These are phyloP conservation scores for Westerdykella ornata DNA, from an alignment of 2,329 filamentous ascomycete species.

Conservation along the genomic window DNA sequence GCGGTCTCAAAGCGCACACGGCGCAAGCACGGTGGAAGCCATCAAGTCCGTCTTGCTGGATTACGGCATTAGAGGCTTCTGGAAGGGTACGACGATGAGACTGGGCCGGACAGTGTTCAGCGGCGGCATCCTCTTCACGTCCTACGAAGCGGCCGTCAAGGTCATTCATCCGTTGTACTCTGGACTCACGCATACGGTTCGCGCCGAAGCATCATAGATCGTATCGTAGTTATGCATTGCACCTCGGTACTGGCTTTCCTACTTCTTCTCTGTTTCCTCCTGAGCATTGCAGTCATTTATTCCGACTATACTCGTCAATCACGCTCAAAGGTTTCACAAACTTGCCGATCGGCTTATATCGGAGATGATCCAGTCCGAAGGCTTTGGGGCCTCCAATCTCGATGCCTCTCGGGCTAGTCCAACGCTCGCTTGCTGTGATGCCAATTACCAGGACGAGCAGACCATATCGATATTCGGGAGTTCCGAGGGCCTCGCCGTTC, in stretches of 20 bases:
- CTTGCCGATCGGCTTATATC: slow-evolving; percentile 47
- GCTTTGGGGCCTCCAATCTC: slow-evolving; percentile 47
- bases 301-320: slow-evolving; percentile 43
- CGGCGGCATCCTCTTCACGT: slow-evolving; percentile 60
- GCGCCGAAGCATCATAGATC: slow-evolving; percentile 15
- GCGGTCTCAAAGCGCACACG: slow-evolving; percentile 53
- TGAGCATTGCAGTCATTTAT: slow-evolving; percentile 4
- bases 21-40: slow-evolving; percentile 53
- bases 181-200: slow-evolving; percentile 11
- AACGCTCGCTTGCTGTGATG: slow-evolving; percentile 50
- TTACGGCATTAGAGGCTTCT: slow-evolving; percentile 55
- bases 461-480: slow-evolving; percentile 52
- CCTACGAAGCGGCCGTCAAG: slow-evolving; percentile 53
- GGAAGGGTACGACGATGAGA: slow-evolving; percentile 63
- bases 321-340: slow-evolving; percentile 51
- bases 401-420: slow-evolving; percentile 47
- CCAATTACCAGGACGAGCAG: slow-evolving; percentile 48
- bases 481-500: slow-evolving; percentile 46
- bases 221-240: not conserved
- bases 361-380: slow-evolving; percentile 45
- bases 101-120: slow-evolving; percentile 57
- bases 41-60: slow-evolving; percentile 50
- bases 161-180: slow-evolving; percentile 41
- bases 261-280: not conserved
- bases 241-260: not conserved